Evolutionary conservation across 2,329 filamentous ascomycete species (phyloP), one percentile per base, ranked within the genome.

Genomic region (Sporothrix variecibatus): DNA sequence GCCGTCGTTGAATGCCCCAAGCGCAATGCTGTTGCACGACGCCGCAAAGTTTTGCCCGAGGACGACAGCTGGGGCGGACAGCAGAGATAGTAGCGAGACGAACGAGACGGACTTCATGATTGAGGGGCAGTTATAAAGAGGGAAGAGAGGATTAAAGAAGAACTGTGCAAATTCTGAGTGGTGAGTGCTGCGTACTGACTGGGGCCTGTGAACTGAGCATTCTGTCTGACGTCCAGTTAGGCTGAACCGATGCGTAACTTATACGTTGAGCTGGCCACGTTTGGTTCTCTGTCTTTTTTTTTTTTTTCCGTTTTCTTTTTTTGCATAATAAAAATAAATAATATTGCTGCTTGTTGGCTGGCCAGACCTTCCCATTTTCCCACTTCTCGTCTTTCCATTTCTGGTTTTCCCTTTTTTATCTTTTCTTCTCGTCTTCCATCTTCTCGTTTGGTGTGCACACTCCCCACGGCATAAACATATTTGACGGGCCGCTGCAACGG

Each of bases 41-140:
- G 56, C 56, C 1, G 56, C 56, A 60, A 60, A 60, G 56, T 60
- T 28, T 23, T 60, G 56, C 56, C 56, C 56, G 56, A 60, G 56
- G 56, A 43, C 40, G 40, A 43, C 40, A 43, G 28, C 56, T 17
- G 17, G 56, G 17, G n/a, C 17, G n/a, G 56, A 60, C 56, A 60
- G 56, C 17, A 60, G 23, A 17, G 56, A 60, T 23, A 60, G 23
- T 23, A 60, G 56, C 56, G 56, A 23, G 23, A 23, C 56, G 23
- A 60, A 60, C 15, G 23, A 17, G 56, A 23, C 5, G 56, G 17
- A 23, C 56, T 60, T 60, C 56, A 60, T 60, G 9, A 60, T 60
- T 20, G 28, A 12, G 56, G 56, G 23, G 11, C 23, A 26, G 56
- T 12, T 31, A 2, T 60, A 23, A 28, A 8, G 56, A 28, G 56